Evolutionary conservation across 805 yeast species (phyloP).

Genomic region (Ogataea glucozyma): DNA sequence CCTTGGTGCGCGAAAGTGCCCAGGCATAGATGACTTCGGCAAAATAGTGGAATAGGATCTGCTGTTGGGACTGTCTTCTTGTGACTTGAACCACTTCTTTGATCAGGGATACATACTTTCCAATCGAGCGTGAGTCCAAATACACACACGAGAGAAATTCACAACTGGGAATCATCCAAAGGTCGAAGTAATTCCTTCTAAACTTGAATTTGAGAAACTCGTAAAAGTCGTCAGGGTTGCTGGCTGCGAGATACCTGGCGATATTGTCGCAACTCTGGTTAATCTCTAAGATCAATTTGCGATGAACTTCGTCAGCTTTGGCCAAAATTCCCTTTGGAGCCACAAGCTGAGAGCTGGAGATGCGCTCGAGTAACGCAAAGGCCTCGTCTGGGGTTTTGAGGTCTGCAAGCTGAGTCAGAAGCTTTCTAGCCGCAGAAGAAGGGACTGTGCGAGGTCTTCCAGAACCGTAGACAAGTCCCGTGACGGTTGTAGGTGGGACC

Average conservation of each 20-base stretch:
- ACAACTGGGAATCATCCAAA: constrained; percentile 41
- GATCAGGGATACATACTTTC: constrained; percentile 41
- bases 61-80: constrained; percentile 47
- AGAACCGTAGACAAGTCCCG: constrained; percentile 7
- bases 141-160: constrained; percentile 48
- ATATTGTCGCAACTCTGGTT: constrained; percentile 43
- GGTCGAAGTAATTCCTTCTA: constrained; percentile 34
- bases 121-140: constrained; percentile 40
- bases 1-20: constrained; percentile 50
- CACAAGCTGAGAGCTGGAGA: constrained; percentile 16
- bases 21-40: constrained; percentile 49
- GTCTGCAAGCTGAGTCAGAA: constrained; percentile 18
- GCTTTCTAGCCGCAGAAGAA: constrained; percentile 8
- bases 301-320: constrained; percentile 9
- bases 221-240: constrained; percentile 47
- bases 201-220: constrained; percentile 36
- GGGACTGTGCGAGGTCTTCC: constrained; percentile 21
- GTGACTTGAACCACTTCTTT: constrained; percentile 38
- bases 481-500: constrained; percentile 12
- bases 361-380: constrained; percentile 16
- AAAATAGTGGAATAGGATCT: constrained; percentile 45
- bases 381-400: constrained; percentile 32
- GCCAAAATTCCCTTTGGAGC: constrained; percentile 2
- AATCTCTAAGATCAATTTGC: constrained; percentile 34
- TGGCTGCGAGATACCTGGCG: constrained; percentile 48